These are phyloP conservation scores for Caloboletus firmus DNA, from an alignment of 1,284 basidiomycete genomes.

Conservation along the genomic window DNA sequence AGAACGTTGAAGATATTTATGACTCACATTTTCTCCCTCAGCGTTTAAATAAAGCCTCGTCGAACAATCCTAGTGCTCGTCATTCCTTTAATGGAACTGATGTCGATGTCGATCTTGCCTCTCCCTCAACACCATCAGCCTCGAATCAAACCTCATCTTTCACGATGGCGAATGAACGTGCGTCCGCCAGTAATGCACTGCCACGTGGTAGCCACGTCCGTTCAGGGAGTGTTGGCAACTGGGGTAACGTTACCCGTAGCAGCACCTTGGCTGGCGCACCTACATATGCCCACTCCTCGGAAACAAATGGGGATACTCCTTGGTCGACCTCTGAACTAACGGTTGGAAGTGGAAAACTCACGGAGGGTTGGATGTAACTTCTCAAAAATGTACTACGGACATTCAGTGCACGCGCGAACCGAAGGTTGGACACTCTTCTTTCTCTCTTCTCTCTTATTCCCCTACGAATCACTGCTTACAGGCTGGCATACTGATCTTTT, in stretches of 20 bases:
- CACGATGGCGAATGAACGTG: slow-evolving; percentile 43
- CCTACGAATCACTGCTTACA: slow-evolving; percentile 8
- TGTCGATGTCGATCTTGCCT: slow-evolving; percentile 53
- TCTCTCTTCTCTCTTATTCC: neutral
- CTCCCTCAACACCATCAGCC: slow-evolving; percentile 48
- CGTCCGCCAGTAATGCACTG: slow-evolving; percentile 28
- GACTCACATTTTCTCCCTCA: slow-evolving; percentile 29
- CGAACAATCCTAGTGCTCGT: slow-evolving; percentile 55
- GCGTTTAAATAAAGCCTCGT: slow-evolving; percentile 51
- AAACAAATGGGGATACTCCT: slow-evolving; percentile 58
- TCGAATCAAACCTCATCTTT: slow-evolving; percentile 43
- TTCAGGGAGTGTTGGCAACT: slow-evolving; percentile 76
- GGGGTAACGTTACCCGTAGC: slow-evolving; percentile 60
- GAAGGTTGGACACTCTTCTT: slow-evolving; percentile 27
- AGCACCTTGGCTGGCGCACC: slow-evolving; percentile 48
- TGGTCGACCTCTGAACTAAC: slow-evolving; percentile 68
- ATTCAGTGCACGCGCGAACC: slow-evolving; percentile 3
- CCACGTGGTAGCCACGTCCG: slow-evolving; percentile 66
- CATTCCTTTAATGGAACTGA: slow-evolving; percentile 75
- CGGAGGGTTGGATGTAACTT: slow-evolving; percentile 51
- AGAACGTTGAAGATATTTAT: slow-evolving; percentile 6
- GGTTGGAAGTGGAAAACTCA: slow-evolving; percentile 53
- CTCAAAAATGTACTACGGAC: slow-evolving; percentile 8
- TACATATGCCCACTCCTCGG: slow-evolving; percentile 55
- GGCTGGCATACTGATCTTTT: slow-evolving; percentile 4